These are phyloP conservation scores for Linum lewisii DNA, from an alignment of 345 rosid species.

Conservation along the genomic window DNA sequence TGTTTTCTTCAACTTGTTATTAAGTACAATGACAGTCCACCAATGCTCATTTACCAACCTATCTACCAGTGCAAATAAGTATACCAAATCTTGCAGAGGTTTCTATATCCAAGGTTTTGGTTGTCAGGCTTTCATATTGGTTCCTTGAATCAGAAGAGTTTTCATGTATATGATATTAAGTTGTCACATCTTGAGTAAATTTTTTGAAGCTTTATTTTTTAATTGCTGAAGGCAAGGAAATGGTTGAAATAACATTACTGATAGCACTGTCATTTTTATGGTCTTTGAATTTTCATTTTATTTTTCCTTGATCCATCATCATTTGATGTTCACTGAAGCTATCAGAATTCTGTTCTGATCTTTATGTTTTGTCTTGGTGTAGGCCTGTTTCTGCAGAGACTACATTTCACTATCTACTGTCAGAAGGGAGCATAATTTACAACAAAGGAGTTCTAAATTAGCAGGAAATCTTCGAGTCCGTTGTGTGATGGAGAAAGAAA, in stretches of 20 bases:
- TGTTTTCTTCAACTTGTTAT: too few relatives aligned
- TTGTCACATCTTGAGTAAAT: not conserved
- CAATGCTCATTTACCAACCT: too few relatives aligned
- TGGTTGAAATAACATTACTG: not conserved
- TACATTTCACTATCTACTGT: slow-evolving; percentile 17
- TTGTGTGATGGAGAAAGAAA: slow-evolving; percentile 33
- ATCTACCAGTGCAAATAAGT: too few relatives aligned
- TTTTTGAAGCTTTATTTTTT: not conserved
- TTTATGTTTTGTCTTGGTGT: slow-evolving; percentile 8
- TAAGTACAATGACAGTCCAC: too few relatives aligned
- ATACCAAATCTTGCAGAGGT: too few relatives aligned
- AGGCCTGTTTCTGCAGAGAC: slow-evolving; percentile 27
- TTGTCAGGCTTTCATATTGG: too few relatives aligned
- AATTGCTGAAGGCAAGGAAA: not conserved
- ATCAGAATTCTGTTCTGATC: not conserved
- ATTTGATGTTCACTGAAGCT: not conserved
- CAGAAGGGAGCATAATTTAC: slow-evolving; percentile 17
- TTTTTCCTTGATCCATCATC: not conserved
- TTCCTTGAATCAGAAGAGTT: too few relatives aligned
- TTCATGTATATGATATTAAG: not conserved
- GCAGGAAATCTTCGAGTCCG: slow-evolving; percentile 27
- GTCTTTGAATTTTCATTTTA: not conserved
- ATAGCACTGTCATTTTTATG: not conserved
- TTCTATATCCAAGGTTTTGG: too few relatives aligned
- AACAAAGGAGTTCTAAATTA: slow-evolving; percentile 17